A percentile compares a stretch with the other conserved stretches of the same genome.
These are phyloP conservation scores for Biscutella laevigata DNA, from an alignment of 441 rosid species.

Conservation along the genomic window DNA sequence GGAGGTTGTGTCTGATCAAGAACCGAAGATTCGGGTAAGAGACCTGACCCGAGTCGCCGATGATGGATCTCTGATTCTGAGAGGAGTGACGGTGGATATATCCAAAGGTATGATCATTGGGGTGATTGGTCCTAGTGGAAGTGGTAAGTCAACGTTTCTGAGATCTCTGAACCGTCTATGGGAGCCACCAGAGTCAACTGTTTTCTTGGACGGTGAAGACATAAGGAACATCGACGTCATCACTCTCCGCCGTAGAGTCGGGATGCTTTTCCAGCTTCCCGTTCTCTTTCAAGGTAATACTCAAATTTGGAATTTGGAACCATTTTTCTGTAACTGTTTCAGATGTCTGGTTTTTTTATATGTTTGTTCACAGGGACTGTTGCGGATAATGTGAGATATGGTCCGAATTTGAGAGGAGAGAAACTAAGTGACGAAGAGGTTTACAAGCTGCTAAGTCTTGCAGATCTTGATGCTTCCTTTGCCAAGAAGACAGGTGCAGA, in stretches of 20 bases:
- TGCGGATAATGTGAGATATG: constrained; percentile 69
- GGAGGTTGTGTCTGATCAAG: constrained; percentile 13
- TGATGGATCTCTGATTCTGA: constrained; percentile 41
- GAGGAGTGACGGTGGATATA: constrained; percentile 41
- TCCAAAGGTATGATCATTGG: constrained; percentile 58
- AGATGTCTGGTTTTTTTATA: no score
- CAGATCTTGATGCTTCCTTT: constrained; percentile 67
- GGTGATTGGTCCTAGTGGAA: constrained; percentile 90
- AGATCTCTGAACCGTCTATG: constrained; percentile 75
- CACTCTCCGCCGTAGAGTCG: constrained; percentile 76
- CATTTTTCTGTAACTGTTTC: neutral
- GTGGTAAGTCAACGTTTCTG: constrained; percentile 76
- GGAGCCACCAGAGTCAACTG: constrained; percentile 66
- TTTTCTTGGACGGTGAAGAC: constrained; percentile 62
- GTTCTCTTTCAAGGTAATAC: constrained; percentile 64
- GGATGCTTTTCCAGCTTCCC: constrained; percentile 93
- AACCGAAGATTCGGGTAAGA: constrained; percentile 37
- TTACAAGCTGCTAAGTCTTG: constrained; percentile 50
- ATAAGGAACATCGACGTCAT: constrained; percentile 55
- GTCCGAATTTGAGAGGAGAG: constrained; percentile 62
- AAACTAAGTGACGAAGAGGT: constrained; percentile 49
- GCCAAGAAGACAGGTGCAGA: constrained; percentile 44
- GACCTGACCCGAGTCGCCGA: constrained; percentile 43
- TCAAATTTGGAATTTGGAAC: neutral
- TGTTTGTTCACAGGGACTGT: constrained; percentile 47